Percentiles rank a stretch among this genome's conserved stretches.
phyloP scores from a whole-genome alignment of 768 basidiomycete species.

The Mycena vulgaris region DNA sequence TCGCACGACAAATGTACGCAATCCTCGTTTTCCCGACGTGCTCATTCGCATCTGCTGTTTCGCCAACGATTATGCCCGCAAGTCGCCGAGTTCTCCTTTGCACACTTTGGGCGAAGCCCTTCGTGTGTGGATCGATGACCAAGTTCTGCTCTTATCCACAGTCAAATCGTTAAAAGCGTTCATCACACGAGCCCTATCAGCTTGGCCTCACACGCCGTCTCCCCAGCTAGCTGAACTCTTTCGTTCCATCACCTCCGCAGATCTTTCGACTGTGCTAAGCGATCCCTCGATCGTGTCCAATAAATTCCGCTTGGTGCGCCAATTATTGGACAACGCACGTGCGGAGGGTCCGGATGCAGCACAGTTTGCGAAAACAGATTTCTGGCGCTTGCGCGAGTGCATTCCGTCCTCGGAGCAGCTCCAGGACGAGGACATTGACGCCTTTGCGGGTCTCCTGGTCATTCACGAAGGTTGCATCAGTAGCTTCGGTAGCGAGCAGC shows the following conservation, averaged over 20 bases:
- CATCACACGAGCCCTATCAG: slow-evolving; percentile 71
- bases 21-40: slow-evolving; percentile 73
- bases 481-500: slow-evolving; percentile 70
- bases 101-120: slow-evolving; percentile 63
- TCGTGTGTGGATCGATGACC: slow-evolving; percentile 74
- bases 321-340: slow-evolving; percentile 66
- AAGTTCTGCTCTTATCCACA: slow-evolving; percentile 60
- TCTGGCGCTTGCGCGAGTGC: slow-evolving; percentile 89
- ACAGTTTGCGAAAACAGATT: slow-evolving; percentile 72
- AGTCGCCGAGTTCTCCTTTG: slow-evolving; percentile 47
- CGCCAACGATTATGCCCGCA: slow-evolving; percentile 67
- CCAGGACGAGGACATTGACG: slow-evolving; percentile 78
- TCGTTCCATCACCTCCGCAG: slow-evolving; percentile 61
- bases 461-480: slow-evolving; percentile 72
- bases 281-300: slow-evolving; percentile 76
- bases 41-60: slow-evolving; percentile 78
- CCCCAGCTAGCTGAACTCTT: slow-evolving; percentile 60
- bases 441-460: slow-evolving; percentile 78
- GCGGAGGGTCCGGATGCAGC: slow-evolving; percentile 54
- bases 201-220: slow-evolving; percentile 82
- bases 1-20: slow-evolving; percentile 54
- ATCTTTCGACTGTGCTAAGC: slow-evolving; percentile 68
- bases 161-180: slow-evolving; percentile 45
- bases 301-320: slow-evolving; percentile 84
- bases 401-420: slow-evolving; percentile 71